Evolutionary conservation across 208 protist species (phyloP).

Genomic region (Trypanosoma congolense): DNA sequence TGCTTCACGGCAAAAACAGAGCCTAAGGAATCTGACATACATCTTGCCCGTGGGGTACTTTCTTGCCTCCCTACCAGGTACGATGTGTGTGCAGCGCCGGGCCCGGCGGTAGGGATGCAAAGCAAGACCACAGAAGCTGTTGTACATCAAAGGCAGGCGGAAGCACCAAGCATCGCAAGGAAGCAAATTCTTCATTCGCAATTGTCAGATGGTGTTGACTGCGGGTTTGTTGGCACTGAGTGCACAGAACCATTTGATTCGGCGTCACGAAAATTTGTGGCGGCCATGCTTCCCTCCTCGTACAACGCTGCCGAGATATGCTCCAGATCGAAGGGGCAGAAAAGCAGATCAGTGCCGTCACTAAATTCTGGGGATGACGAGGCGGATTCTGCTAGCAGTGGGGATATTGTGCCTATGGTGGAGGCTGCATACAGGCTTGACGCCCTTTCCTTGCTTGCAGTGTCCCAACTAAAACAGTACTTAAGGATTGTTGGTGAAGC

Average conservation of each 20-base stretch:
- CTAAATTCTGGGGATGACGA: no score
- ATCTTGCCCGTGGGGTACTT: slow-evolving; percentile 51
- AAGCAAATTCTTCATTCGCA: background rate
- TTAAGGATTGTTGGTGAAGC: no score
- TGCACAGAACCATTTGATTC: slow-evolving; percentile 31
- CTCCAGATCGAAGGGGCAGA: no score
- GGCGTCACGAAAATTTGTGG: background rate
- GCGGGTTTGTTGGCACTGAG: slow-evolving; percentile 44
- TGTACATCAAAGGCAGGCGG: slow-evolving; percentile 24
- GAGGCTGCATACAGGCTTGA: no score
- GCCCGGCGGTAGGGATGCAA: slow-evolving; percentile 69
- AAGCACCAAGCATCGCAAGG: no score
- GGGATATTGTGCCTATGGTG: no score
- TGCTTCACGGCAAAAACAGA: slow-evolving; percentile 8
- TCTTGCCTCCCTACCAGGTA: slow-evolving; percentile 48
- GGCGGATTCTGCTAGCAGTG: no score
- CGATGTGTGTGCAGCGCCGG: slow-evolving; percentile 48
- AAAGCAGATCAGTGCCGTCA: no score
- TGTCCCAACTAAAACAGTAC: no score
- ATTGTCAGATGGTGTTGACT: slow-evolving; percentile 21
- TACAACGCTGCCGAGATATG: slow-evolving; percentile 50
- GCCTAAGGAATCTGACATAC: slow-evolving; percentile 7
- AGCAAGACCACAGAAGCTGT: slow-evolving; percentile 47
- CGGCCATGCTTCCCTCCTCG: slow-evolving; percentile 4
- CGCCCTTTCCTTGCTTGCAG: no score